Evolutionary conservation across 2,329 filamentous ascomycete genomes (phyloP).

Genomic region (Plectosphaerella plurivora): DNA sequence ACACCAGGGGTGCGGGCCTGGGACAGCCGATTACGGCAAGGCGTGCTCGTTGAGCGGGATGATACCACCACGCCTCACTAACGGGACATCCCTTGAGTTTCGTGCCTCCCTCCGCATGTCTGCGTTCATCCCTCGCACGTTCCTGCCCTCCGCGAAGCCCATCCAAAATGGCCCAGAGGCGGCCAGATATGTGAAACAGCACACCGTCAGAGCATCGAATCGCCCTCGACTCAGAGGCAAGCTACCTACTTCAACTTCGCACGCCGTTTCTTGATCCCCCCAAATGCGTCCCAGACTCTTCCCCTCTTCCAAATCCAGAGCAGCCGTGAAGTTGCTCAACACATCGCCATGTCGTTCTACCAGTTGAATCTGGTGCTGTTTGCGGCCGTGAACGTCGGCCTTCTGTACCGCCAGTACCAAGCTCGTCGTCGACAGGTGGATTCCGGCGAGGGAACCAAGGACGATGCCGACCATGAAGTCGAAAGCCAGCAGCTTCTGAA

Average conservation of each 20-base stretch:
- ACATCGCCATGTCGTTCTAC: conserved; percentile 15
- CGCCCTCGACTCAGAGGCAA: neutral
- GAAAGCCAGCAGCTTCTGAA: conserved; percentile 8
- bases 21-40: too few species aligned
- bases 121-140: too few species aligned
- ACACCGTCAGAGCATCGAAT: neutral
- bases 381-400: conserved; percentile 15
- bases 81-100: neutral
- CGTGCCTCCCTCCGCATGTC: neutral
- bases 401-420: conserved; percentile 16
- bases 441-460: conserved; percentile 1
- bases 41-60: too few species aligned
- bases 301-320: neutral
- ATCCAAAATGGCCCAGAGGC: neutral
- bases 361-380: conserved; percentile 16
- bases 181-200: neutral
- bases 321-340: neutral
- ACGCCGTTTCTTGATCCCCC: neutral
- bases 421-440: conserved; percentile 3
- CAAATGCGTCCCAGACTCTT: neutral
- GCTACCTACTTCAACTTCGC: neutral
- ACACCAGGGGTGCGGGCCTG: too few species aligned
- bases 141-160: neutral
- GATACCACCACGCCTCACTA: too few species aligned
- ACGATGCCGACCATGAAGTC: conserved; percentile 4